These are phyloP conservation scores for Lactarius psammicola DNA, from an alignment of 768 basidiomycete species.

Conservation along the genomic window DNA sequence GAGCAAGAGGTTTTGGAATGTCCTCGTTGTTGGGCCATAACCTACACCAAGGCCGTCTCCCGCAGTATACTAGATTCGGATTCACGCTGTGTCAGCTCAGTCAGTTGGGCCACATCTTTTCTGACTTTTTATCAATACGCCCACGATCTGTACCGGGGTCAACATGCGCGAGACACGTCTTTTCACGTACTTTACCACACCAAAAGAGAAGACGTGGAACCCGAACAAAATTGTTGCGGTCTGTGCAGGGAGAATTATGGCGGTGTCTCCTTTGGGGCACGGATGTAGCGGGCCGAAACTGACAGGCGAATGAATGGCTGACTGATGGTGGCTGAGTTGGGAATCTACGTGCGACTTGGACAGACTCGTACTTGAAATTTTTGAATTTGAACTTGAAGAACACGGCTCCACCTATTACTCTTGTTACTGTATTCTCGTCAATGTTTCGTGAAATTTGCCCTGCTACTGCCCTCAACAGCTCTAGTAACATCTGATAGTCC, in stretches of 20 bases:
- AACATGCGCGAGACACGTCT: not conserved
- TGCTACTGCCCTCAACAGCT: not conserved
- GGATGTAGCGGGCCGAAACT: not conserved
- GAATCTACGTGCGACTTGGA: too few relatives aligned
- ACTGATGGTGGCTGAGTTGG: not conserved
- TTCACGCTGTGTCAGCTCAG: too few relatives aligned
- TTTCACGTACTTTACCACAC: not conserved
- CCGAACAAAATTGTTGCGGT: too few relatives aligned
- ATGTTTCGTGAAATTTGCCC: not conserved
- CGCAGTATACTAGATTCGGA: too few relatives aligned
- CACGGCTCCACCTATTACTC: not conserved
- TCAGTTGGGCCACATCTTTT: not conserved
- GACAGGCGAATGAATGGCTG: too few relatives aligned
- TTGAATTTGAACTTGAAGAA: not conserved
- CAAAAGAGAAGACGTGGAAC: not conserved
- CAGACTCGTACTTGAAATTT: too few relatives aligned
- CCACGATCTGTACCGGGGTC: not conserved
- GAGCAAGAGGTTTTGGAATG: not conserved
- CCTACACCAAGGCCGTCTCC: not conserved
- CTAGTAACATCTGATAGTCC: not conserved
- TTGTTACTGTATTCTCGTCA: not conserved
- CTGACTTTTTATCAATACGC: not conserved
- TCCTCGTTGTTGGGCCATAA: not conserved
- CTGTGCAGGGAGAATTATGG: too few relatives aligned
- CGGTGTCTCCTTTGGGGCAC: too few relatives aligned